Percentiles rank a stretch among this genome's conserved stretches.
Evolutionary conservation across 2,329 filamentous ascomycete species (phyloP).

Genomic region (Xylariaceae sp.): DNA sequence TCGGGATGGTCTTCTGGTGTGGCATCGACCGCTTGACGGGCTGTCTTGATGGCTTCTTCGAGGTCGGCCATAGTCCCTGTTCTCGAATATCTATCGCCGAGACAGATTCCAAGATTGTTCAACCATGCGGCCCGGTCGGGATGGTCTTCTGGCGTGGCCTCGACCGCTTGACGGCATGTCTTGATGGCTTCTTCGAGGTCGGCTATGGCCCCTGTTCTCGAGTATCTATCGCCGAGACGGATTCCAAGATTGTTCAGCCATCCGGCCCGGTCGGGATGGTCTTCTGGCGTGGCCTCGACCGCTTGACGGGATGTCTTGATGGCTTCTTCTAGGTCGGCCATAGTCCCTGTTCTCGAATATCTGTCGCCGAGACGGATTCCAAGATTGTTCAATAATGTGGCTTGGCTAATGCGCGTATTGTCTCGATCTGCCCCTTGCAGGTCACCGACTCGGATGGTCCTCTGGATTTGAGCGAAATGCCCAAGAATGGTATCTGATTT

Average conservation of each 20-base stretch:
- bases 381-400: not conserved
- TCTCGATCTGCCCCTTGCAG: too few species aligned
- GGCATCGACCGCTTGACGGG: not conserved
- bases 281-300: not conserved
- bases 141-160: not conserved
- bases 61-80: too few species aligned
- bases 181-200: constrained; percentile 4
- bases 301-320: not conserved
- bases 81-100: too few species aligned
- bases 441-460: too few species aligned
- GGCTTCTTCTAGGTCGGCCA: constrained; percentile 3
- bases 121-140: not conserved
- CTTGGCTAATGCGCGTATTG: too few species aligned
- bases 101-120: too few species aligned
- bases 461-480: too few species aligned
- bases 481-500: too few species aligned
- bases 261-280: not conserved
- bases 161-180: not conserved
- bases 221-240: not conserved
- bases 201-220: not conserved
- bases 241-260: constrained; percentile 3
- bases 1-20: constrained; percentile 1
- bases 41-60: not conserved
- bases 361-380: not conserved
- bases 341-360: too few species aligned